These are phyloP conservation scores for Platismatia glauca DNA, from an alignment of 495 filamentous ascomycete genomes.

Conservation along the genomic window DNA sequence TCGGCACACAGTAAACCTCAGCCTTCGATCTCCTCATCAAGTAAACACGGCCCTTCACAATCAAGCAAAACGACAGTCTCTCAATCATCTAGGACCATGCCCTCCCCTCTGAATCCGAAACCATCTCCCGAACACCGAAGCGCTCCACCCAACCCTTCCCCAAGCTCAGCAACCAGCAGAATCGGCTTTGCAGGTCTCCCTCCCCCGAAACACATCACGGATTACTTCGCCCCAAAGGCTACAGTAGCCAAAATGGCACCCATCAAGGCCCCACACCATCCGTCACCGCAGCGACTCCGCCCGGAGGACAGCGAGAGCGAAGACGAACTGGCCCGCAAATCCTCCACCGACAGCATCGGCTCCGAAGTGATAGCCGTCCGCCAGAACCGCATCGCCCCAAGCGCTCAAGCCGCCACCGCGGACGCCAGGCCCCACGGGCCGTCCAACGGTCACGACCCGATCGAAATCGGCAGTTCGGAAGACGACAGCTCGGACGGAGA, in stretches of 20 bases:
- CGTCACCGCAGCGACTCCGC: neutral
- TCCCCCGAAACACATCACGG: neutral
- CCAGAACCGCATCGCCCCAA: neutral
- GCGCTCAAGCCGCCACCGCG: neutral
- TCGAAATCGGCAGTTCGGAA: accelerated
- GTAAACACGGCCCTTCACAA: neutral
- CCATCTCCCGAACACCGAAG: neutral
- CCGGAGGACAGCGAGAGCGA: neutral
- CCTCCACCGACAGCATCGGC: neutral
- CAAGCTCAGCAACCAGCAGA: neutral
- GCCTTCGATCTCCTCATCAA: neutral
- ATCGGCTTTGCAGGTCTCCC: neutral
- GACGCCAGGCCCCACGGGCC: neutral
- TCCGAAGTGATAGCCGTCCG: neutral
- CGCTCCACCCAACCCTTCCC: neutral
- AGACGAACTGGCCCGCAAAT: neutral
- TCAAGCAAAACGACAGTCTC: neutral
- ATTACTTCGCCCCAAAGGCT: constrained; percentile 1
- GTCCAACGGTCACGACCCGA: neutral
- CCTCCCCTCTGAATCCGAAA: neutral
- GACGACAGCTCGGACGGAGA: neutral
- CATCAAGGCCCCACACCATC: neutral
- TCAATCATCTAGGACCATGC: neutral
- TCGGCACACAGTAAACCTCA: neutral
- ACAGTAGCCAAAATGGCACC: neutral